A percentile compares a stretch with the other conserved stretches of the same genome.
Evolutionary conservation across 257 asterid genomes (phyloP).

Genomic region (Scutellaria galericulata): DNA sequence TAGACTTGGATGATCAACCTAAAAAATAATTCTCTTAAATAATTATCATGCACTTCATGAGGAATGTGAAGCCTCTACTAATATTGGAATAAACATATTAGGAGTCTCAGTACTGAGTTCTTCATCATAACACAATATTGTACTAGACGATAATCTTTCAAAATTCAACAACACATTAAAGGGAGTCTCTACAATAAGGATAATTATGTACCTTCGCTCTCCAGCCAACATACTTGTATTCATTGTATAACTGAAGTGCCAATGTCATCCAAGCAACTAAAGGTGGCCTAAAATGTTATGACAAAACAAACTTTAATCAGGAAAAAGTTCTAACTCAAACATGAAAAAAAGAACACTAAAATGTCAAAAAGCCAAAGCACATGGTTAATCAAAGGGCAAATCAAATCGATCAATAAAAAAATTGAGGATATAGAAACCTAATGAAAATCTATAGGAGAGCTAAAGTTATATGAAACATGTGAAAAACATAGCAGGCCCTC

Average conservation of each 20-base stretch:
- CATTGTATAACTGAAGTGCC: constrained; percentile 64
- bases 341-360: background rate
- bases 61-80: background rate
- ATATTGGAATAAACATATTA: background rate
- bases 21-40: background rate
- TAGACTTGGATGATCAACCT: background rate
- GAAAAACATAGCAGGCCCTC: background rate
- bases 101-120: background rate
- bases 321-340: background rate
- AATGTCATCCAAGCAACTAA: constrained; percentile 64
- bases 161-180: constrained; percentile 14
- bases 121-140: constrained; percentile 14
- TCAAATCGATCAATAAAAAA: constrained; percentile 13
- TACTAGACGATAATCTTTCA: background rate
- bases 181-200: constrained; percentile 13
- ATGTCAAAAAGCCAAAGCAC: background rate
- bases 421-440: background rate
- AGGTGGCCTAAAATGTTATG: constrained; percentile 41
- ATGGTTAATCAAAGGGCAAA: background rate
- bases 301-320: constrained; percentile 29
- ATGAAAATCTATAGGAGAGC: background rate
- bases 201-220: constrained; percentile 76
- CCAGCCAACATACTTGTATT: constrained; percentile 85
- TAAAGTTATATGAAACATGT: background rate
- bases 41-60: constrained; percentile 13